Evolutionary conservation across 768 basidiomycete species (phyloP), one percentile per base, ranked within the genome.

Genomic region (Boletus rufocinnamomeus): DNA sequence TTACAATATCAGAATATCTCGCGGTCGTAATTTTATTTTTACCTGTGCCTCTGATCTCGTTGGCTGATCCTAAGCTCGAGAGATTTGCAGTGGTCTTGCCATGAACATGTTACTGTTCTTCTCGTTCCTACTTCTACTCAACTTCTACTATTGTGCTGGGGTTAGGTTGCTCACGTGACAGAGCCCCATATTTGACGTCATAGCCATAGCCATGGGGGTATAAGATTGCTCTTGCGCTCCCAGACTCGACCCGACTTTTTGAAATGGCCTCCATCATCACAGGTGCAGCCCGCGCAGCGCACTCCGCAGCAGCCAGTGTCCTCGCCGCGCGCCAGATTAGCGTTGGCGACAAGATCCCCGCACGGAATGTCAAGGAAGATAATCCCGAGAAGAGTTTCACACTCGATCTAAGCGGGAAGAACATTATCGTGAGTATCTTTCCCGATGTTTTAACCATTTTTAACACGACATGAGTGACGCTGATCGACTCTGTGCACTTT

Each of bases 1-100:
- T 69, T 86, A 56, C 82, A 84, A 56, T 96, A 96, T 71, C 91
- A 93, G 74, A 95, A 91, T 70, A 79, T 91, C 57, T 85, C 89
- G 28, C 82, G 89, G 61, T 88, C 90, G 63, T 93, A 72, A 82
- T 61, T 53, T 38, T 59, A 56, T 58, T 34, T 40, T 41, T 14
- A 13, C 13, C 23, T 54, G 40, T 51, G 45, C 30, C 25, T 50
- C 25, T 40, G n/a, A 19, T 44, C 30, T 50, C 8, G 44, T 21
- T 8, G 27, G n/a, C 17, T 23, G 27, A 55, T 32, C 19, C 27
- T 38, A 11, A 38, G n/a, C 48, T 55, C 27, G 49, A 58, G 32
- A n/a, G 45, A 57, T 17, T 19, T 25, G 10, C 27, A 28, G 25
- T 28, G 35, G 30, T 30, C 50, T 35, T 27, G 25, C 27, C 19